A percentile compares a stretch with the other conserved stretches of the same genome.
Conservation (phyloP, 2,329 filamentous ascomycete species). For the Ophiostoma quercus region DNA sequence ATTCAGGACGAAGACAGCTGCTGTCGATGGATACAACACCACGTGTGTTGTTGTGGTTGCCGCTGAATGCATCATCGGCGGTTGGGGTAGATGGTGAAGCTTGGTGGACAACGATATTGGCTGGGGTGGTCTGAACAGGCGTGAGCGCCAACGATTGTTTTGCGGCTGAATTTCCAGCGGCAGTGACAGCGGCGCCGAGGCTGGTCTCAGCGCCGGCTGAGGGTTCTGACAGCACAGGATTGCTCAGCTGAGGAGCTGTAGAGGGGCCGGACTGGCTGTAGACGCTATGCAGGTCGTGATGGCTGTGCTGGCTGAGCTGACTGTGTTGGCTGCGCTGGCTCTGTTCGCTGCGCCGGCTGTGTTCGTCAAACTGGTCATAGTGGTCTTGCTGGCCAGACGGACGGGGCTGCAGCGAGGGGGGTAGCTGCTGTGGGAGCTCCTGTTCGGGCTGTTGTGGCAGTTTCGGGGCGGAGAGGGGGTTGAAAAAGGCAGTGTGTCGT, state of each 20-base stretch:
- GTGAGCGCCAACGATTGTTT: not conserved
- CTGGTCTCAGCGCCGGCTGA: slow-evolving; percentile 2
- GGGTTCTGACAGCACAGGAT: not conserved
- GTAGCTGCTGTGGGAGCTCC: slow-evolving; percentile 15
- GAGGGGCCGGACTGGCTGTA: not conserved
- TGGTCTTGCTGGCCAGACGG: not conserved
- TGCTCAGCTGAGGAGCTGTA: not conserved
- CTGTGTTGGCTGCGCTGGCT: slow-evolving; percentile 9
- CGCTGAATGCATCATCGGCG: slow-evolving; percentile 28
- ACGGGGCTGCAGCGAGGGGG: not conserved
- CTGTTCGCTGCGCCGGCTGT: slow-evolving; percentile 9
- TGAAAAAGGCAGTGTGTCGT: slow-evolving; percentile 41
- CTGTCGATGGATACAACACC: slow-evolving; percentile 29
- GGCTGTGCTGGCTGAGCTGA: not conserved
- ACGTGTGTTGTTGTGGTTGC: slow-evolving; percentile 28
- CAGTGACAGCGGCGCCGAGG: slow-evolving; percentile 28
- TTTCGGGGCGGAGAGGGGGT: slow-evolving; percentile 30
- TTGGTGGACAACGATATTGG: not conserved
- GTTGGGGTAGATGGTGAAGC: slow-evolving; percentile 27
- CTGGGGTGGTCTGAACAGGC: slow-evolving; percentile 11
- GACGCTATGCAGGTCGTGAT: not conserved
- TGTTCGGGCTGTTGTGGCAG: slow-evolving; percentile 19
- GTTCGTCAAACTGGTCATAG: not conserved
- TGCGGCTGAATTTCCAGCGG: slow-evolving; percentile 29
- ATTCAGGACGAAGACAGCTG: slow-evolving; percentile 38